Evolutionary conservation across 345 rosid genomes (phyloP).

Genomic region (thale cress (Arabidopsis thaliana)): TAIR10.1 NC_003075.7:16845501-16846000

Average conservation of each 20-base stretch:
- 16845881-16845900: constrained; percentile 24
- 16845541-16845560: no score
- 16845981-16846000: constrained; percentile 23
- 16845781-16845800: not conserved
- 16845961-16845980: not conserved
- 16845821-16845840: not conserved
- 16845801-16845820: constrained; percentile 10
- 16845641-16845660: no score
- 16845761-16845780: constrained; percentile 15
- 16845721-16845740: constrained; percentile 37
- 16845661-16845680: not conserved
- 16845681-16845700: not conserved
- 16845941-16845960: constrained; percentile 17
- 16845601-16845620: no score
- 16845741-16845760: constrained; percentile 30
- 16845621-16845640: no score
- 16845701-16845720: constrained; percentile 33
- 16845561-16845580: no score
- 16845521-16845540: not conserved
- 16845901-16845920: not conserved
- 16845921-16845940: not conserved
- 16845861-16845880: constrained; percentile 39
- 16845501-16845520: not conserved
- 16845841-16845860: not conserved
- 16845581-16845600: no score